Evolutionary conservation across 1,139 yeast genomes (phyloP).

Genomic region (Magnusiomyces suaveolens): DNA sequence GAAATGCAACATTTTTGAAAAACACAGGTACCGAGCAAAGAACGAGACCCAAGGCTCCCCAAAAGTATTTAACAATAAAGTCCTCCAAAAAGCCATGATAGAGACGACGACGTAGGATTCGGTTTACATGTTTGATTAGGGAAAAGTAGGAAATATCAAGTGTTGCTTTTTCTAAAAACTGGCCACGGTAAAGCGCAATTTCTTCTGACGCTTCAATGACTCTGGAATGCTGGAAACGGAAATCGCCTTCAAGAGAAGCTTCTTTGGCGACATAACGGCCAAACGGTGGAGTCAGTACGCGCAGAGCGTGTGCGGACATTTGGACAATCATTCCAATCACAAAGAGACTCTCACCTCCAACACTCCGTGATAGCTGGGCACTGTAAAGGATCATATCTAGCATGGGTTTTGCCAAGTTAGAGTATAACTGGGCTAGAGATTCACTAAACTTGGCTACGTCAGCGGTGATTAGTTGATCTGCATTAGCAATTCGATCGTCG

Average conservation of each 20-base stretch:
- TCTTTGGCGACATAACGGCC: conserved; percentile 71
- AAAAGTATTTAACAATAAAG: conserved; percentile 79
- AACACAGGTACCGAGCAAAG: conserved; percentile 87
- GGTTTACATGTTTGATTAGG: conserved; percentile 65
- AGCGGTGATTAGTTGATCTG: conserved; percentile 74
- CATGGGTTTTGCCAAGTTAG: conserved; percentile 80
- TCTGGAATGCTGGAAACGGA: conserved; percentile 73
- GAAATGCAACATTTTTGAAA: conserved; percentile 46
- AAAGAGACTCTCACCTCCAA: conserved; percentile 78
- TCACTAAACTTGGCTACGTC: conserved; percentile 69
- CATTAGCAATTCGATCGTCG: conserved; percentile 55
- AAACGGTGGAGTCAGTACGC: conserved; percentile 81
- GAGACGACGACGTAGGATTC: conserved; percentile 72
- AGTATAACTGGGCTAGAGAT: conserved; percentile 66
- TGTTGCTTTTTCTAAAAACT: conserved; percentile 64
- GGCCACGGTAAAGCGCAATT: conserved; percentile 78
- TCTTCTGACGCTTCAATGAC: conserved; percentile 75
- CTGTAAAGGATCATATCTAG: conserved; percentile 77
- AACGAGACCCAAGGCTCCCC: conserved; percentile 92
- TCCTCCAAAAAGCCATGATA: conserved; percentile 50
- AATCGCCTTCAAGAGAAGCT: conserved; percentile 77
- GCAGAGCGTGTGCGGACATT: conserved; percentile 61
- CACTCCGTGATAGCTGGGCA: conserved; percentile 61
- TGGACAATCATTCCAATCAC: conserved; percentile 75
- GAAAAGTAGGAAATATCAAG: conserved; percentile 76